Conservation (phyloP, 352 stramenopile genomes). For the Phytopythium boreale region DNA sequence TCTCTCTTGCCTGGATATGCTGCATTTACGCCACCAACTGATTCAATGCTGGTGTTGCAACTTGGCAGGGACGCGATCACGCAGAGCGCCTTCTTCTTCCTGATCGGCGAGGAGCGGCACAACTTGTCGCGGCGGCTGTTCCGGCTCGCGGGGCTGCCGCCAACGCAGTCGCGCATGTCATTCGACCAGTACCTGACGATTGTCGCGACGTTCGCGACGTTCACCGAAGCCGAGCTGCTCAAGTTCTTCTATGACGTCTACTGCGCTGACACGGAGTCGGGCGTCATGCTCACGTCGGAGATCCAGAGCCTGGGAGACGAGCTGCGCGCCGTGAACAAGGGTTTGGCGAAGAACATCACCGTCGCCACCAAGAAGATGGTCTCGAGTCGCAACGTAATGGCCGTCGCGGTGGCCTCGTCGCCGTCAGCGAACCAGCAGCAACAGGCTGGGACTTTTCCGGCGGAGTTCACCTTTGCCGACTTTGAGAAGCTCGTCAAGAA, state of each 20-base stretch:
- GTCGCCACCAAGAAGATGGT: constrained; percentile 39
- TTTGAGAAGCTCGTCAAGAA: constrained; percentile 48
- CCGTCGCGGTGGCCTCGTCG: constrained; percentile 9
- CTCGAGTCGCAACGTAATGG: constrained; percentile 18
- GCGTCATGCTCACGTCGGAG: constrained; percentile 28
- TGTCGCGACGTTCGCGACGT: constrained; percentile 46
- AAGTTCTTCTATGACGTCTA: constrained; percentile 63
- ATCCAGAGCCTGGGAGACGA: constrained; percentile 36
- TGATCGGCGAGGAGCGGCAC: constrained; percentile 49
- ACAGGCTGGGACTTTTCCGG: neutral
- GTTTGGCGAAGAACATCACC: constrained; percentile 44
- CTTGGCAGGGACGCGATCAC: constrained; percentile 31
- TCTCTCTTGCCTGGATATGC: neutral
- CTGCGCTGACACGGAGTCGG: constrained; percentile 16
- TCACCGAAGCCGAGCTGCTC: constrained; percentile 42
- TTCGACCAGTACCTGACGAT: constrained; percentile 56
- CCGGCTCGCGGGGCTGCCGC: constrained; percentile 23
- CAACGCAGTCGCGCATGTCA: constrained; percentile 24
- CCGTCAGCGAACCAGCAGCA: neutral
- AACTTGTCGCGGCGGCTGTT: constrained; percentile 43
- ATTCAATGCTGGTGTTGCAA: neutral
- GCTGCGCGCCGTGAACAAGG: constrained; percentile 35
- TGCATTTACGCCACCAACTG: neutral
- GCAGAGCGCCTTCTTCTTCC: constrained; percentile 44
- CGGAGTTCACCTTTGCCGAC: constrained; percentile 37